Percentiles rank a stretch among this genome's conserved stretches.
Conservation (phyloP, 75 land plant genomes). For the Cupressus sempervirens region DNA sequence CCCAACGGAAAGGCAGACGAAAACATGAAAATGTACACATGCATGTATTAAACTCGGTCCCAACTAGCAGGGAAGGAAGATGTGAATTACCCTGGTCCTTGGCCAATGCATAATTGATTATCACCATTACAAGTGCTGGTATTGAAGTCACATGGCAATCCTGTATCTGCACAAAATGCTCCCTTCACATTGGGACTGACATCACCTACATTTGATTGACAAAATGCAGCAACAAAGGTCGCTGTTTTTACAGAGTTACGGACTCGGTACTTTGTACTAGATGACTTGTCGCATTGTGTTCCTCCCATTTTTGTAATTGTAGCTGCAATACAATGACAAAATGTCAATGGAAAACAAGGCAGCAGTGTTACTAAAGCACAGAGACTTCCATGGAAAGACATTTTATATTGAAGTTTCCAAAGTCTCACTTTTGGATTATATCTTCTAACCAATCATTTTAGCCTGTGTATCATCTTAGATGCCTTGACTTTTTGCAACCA, state of each 20-base stretch:
- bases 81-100: conserved; percentile 64
- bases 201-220: conserved; percentile 76
- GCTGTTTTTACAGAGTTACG: conserved; percentile 18
- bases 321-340: not conserved
- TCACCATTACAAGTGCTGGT: conserved; percentile 69
- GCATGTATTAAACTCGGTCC: too few relatives aligned
- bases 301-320: conserved; percentile 38
- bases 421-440: not conserved
- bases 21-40: too few relatives aligned
- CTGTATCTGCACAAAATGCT: conserved; percentile 65
- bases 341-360: not conserved
- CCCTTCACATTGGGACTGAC: conserved; percentile 73
- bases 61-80: not conserved
- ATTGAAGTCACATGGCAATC: conserved; percentile 64
- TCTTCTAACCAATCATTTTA: not conserved
- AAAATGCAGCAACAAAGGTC: conserved; percentile 63
- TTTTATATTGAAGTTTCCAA: not conserved
- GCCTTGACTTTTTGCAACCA: not conserved
- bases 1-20: too few relatives aligned
- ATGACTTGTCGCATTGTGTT: conserved; percentile 20
- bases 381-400: not conserved
- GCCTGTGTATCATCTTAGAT: not conserved
- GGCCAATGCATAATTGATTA: conserved; percentile 58
- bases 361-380: not conserved
- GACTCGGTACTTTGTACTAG: conserved; percentile 33